Evolutionary conservation across 2,329 filamentous ascomycete species (phyloP).

Genomic region (Sporothrix brasiliensis): DNA sequence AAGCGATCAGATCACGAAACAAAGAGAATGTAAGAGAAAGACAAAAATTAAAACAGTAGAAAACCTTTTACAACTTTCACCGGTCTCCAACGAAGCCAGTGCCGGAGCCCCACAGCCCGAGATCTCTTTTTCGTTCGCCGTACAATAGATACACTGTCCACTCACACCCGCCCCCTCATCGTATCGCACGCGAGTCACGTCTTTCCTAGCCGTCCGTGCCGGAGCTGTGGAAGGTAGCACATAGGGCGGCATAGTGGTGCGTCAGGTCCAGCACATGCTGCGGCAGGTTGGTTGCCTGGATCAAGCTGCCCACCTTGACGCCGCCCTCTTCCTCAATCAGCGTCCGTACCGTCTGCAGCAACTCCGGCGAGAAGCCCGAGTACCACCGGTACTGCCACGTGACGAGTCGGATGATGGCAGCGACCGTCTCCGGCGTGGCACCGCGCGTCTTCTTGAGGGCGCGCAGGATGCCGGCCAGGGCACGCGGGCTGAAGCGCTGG

Average conservation of each 20-base stretch:
- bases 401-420: constrained; percentile 84
- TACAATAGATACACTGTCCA: too few relatives aligned
- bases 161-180: background rate
- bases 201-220: constrained; percentile 74
- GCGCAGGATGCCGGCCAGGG: constrained; percentile 80
- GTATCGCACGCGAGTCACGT: too few relatives aligned
- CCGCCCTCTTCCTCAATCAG: constrained; percentile 97
- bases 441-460: constrained; percentile 63
- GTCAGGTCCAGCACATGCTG: constrained; percentile 93
- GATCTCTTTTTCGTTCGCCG: too few relatives aligned
- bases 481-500: constrained; percentile 90
- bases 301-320: constrained; percentile 94
- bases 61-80: background rate
- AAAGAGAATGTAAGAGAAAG: background rate
- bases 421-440: constrained; percentile 67
- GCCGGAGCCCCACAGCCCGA: too few relatives aligned
- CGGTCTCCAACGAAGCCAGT: background rate
- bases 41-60: background rate
- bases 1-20: background rate
- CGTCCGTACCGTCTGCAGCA: constrained; percentile 84
- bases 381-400: constrained; percentile 99
- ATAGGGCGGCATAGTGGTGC: constrained; percentile 93
- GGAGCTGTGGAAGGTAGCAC: constrained; percentile 91
- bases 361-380: constrained; percentile 93
- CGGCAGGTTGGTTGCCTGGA: constrained; percentile 91